Evolutionary conservation across 805 yeast genomes (phyloP), one percentile per base, ranked within the genome.

Genomic region (Pichia occidentalis): DNA sequence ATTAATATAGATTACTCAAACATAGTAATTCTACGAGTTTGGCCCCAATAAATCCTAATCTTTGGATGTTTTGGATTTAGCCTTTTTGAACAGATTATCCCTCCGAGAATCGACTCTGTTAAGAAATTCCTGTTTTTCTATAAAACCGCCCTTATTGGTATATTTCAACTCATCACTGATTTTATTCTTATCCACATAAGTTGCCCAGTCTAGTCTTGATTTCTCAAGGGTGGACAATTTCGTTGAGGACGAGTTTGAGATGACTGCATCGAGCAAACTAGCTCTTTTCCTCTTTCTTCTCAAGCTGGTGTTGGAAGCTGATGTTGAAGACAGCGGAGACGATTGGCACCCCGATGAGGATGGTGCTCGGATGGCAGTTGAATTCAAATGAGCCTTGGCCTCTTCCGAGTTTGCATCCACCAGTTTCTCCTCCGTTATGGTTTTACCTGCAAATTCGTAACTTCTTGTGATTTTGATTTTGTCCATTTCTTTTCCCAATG

Each of bases 191-290:
- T 90, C 97, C 22, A 92, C 96, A 61, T 84, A 87, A 32, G 84
- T 76, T 1, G 95, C 94, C 95, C 97, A 92, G 60, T 92, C 98
- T 35, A 92, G 67, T 45, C 95, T 68, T 1, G 95, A 84, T 60
- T 92, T 92, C 56, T 92, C 97, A 46, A 92, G 65, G 0, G 98
- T 92, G 18, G 95, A 84, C 44, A 92, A 67, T 56, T 86, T 90
- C 23, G 85, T 77, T 48, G 82, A 78, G 46, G 80, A 75, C 3
- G 83, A 68, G 9, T 79, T 71, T 30, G 75, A 65, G 32, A 86
- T 71, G 25, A 87, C 87, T 40, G 80, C 85, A 54, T 84, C 88
- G 7, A 87, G 63, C 22, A 85, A 61, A 19, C 90, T 78, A 3
- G 84, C 80, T 46, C 95, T 68, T 53, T 84, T 86, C 34, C 80